These are phyloP conservation scores for Scleromitrula shiraiana DNA, from an alignment of 2,329 filamentous ascomycete genomes.

Conservation along the genomic window DNA sequence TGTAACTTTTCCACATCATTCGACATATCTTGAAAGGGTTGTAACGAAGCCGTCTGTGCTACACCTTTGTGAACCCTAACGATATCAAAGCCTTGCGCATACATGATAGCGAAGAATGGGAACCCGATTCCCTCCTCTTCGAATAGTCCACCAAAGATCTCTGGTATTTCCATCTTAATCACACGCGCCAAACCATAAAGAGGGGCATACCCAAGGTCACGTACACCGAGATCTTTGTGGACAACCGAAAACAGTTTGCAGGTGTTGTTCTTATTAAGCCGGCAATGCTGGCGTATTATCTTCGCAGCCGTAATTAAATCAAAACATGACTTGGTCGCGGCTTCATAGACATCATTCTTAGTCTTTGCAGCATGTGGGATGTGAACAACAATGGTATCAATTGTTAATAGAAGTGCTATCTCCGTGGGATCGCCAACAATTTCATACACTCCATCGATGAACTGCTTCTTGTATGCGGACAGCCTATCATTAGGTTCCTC, in stretches of 20 bases:
- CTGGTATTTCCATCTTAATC: not conserved
- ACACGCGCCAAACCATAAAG: not conserved
- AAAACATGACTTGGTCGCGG: not conserved
- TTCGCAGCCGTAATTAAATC: not conserved
- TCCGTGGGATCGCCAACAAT: not conserved
- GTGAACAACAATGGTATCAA: not conserved
- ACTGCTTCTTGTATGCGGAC: not conserved
- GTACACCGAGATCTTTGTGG: not conserved
- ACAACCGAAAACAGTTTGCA: not conserved
- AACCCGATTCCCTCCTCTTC: not conserved
- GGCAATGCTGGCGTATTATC: not conserved
- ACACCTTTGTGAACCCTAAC: not conserved
- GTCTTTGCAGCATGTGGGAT: not conserved
- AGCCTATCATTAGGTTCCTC: not conserved
- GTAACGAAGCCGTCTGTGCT: not conserved
- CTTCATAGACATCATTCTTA: not conserved
- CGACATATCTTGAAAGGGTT: not conserved
- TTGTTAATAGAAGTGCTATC: not conserved
- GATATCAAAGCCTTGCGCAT: not conserved
- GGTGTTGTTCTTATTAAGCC: not conserved
- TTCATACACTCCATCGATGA: not conserved
- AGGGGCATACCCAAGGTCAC: not conserved
- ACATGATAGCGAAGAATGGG: not conserved
- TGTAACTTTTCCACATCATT: not conserved
- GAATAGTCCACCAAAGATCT: not conserved